phyloP scores from a whole-genome alignment of 2,329 filamentous ascomycete species.

The Diaporthe sp. region DNA sequence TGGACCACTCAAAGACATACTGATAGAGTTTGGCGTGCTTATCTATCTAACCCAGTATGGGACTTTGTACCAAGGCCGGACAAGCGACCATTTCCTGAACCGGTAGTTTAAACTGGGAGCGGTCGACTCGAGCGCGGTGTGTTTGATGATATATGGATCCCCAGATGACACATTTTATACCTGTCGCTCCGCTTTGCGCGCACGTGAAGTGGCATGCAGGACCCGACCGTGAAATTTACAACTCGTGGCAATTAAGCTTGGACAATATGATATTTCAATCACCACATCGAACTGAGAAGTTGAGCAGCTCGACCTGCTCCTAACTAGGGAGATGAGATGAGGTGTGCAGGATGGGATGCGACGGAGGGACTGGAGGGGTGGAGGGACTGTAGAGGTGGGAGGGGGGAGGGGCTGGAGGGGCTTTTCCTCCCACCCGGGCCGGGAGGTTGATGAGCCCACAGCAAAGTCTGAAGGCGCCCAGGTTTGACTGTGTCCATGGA shows the following conservation, averaged over 20 bases:
- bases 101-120: background rate
- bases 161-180: background rate
- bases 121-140: background rate
- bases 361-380: background rate
- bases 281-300: too few species aligned
- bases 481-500: background rate
- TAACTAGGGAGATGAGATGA: background rate
- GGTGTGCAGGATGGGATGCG: background rate
- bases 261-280: too few species aligned
- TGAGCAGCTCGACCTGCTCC: background rate
- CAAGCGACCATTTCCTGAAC: background rate
- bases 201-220: background rate
- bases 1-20: background rate
- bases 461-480: background rate
- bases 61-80: background rate
- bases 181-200: background rate
- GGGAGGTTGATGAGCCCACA: background rate
- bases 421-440: background rate
- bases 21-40: constrained; percentile 20
- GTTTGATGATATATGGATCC: background rate
- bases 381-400: background rate
- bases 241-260: background rate
- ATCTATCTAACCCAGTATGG: constrained; percentile 16
- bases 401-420: background rate
- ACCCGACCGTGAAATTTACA: background rate